Evolutionary conservation across 148 eudicot species (phyloP).

Genomic region (Salicornia ramosissima): DNA sequence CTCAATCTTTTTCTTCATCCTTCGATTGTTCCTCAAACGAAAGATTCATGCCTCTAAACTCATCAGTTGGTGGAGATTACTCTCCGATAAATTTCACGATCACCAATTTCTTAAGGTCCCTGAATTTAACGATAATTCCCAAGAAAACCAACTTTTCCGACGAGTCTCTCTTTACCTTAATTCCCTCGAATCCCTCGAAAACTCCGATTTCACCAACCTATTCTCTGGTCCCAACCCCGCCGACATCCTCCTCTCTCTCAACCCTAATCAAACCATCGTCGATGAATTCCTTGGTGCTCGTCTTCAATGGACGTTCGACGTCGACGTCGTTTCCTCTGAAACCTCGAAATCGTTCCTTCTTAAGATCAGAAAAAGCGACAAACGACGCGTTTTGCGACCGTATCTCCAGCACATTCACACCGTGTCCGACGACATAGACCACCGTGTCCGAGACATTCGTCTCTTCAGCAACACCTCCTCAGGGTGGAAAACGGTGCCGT

Average conservation of each 20-base stretch:
- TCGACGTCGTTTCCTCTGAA: constrained; percentile 21
- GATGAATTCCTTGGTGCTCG: constrained; percentile 67
- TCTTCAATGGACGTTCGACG: constrained; percentile 47
- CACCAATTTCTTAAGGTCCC: constrained; percentile 66
- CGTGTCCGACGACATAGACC: constrained; percentile 54
- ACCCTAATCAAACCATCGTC: constrained; percentile 46
- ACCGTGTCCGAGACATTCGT: constrained; percentile 31
- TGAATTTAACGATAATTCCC: constrained; percentile 45
- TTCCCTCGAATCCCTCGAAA: constrained; percentile 53
- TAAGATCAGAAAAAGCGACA: constrained; percentile 61
- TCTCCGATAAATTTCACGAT: constrained; percentile 53
- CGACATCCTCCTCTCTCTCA: constrained; percentile 49
- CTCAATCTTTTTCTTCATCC: neutral
- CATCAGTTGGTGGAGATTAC: constrained; percentile 22
- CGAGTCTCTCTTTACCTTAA: constrained; percentile 56
- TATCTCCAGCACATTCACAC: constrained; percentile 73
- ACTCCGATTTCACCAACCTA: constrained; percentile 69
- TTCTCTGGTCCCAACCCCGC: constrained; percentile 45
- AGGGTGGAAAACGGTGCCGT: constrained; percentile 53
- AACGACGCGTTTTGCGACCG: constrained; percentile 57
- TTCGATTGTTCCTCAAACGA: constrained; percentile 26
- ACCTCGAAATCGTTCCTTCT: constrained; percentile 31
- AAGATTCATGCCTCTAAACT: constrained; percentile 23
- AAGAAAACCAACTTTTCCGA: constrained; percentile 56
- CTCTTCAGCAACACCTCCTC: constrained; percentile 31